A percentile compares a stretch with the other conserved stretches of the same genome.
Evolutionary conservation across 768 basidiomycete species (phyloP).

Genomic region (Leucocoprinus leucothites): DNA sequence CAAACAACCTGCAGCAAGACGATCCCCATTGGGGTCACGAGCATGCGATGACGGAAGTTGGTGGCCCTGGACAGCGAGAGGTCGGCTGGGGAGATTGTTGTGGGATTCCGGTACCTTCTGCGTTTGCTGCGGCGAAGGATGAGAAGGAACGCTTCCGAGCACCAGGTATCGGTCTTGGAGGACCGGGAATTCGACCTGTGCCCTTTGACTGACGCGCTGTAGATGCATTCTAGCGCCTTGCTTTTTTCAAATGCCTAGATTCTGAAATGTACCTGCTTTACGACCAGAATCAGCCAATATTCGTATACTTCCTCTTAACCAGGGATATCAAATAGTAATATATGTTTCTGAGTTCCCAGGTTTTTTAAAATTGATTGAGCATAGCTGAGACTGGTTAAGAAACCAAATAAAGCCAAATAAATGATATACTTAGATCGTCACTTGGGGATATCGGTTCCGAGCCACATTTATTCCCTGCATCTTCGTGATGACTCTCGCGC

Average conservation of each 20-base stretch:
- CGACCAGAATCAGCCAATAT: too few species aligned
- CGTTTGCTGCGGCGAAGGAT: conserved; percentile 70
- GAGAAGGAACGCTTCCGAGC: conserved; percentile 36
- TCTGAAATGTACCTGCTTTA: too few species aligned
- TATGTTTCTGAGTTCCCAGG: too few species aligned
- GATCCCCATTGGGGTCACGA: conserved; percentile 45
- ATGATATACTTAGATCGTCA: too few species aligned
- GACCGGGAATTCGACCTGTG: conserved; percentile 69
- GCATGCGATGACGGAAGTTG: conserved; percentile 36
- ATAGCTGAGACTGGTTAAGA: too few species aligned
- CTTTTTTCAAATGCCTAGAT: too few species aligned
- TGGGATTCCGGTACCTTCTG: conserved; percentile 83
- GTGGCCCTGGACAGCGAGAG: conserved; percentile 46
- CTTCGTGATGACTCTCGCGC: neutral
- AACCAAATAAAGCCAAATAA: too few species aligned
- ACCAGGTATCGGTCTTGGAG: conserved; percentile 41
- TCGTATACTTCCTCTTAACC: too few species aligned
- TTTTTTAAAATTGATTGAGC: too few species aligned
- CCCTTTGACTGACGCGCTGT: conserved; percentile 63
- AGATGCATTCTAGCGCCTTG: too few species aligned
- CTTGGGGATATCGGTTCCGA: neutral
- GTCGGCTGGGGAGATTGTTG: conserved; percentile 89
- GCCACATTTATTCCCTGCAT: neutral
- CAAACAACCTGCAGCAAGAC: conserved; percentile 9
- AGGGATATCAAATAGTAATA: too few species aligned